Percentiles rank a stretch among this genome's conserved stretches.
Evolutionary conservation across 306 rosid species (phyloP).

Genomic region (Cucumis melo): DNA sequence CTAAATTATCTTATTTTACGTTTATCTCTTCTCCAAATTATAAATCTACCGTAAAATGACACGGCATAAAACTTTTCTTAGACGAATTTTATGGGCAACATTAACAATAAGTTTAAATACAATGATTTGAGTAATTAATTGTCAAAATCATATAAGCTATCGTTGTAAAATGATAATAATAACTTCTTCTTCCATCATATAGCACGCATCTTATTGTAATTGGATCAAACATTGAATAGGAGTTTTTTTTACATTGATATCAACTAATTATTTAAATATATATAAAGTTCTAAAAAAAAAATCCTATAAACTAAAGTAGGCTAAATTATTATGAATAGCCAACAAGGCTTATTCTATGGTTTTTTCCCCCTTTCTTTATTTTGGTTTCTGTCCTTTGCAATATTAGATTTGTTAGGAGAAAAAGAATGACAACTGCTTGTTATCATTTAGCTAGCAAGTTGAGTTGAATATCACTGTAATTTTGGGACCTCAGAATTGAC

Average conservation of each 20-base stretch:
- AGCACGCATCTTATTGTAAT: no score
- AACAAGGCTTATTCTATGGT: not conserved
- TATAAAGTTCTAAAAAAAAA: not conserved
- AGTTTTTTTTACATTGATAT: not conserved
- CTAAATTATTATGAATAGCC: not conserved
- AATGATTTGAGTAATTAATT: no score
- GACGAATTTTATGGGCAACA: rapidly evolving
- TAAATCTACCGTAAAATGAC: no score
- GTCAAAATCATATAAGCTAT: no score
- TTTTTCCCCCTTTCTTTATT: not conserved
- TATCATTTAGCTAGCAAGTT: not conserved
- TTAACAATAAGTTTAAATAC: no score
- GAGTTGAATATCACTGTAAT: not conserved
- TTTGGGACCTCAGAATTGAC: not conserved
- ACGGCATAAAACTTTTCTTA: no score
- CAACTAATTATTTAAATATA: not conserved
- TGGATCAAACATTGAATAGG: no score
- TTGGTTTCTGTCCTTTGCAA: not conserved
- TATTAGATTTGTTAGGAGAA: not conserved
- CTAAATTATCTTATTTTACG: no score
- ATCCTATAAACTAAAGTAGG: not conserved
- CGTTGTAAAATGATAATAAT: no score
- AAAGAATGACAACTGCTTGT: not conserved
- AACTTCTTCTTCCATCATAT: no score
- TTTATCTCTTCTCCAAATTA: no score